Conservation (phyloP, 2,329 filamentous ascomycete species). For the Magnaporthiopsis rhizophila region DNA sequence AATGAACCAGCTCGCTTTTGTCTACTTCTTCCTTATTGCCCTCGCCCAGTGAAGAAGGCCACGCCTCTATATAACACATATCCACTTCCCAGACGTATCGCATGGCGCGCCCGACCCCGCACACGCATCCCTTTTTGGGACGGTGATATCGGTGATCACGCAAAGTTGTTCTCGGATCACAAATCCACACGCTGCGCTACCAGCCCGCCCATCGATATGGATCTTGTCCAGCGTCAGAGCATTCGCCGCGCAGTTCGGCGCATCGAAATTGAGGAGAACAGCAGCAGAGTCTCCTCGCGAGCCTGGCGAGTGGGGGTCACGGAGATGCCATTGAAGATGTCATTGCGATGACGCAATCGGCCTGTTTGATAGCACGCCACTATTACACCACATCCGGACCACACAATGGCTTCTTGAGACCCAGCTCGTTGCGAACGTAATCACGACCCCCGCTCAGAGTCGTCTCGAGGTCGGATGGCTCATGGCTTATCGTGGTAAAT, state of each 20-base stretch:
- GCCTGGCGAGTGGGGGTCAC: neutral
- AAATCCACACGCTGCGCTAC: neutral
- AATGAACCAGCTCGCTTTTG: too few species aligned
- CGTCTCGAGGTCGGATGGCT: too few species aligned
- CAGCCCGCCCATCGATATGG: neutral
- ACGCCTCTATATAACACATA: neutral
- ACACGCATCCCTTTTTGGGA: neutral
- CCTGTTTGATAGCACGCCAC: neutral
- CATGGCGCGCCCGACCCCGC: neutral
- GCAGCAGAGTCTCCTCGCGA: too few species aligned
- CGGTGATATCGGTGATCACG: neutral
- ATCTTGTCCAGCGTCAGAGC: neutral
- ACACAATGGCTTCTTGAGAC: neutral
- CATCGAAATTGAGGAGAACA: neutral
- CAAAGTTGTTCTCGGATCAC: neutral
- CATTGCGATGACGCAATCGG: slow-evolving; percentile 1
- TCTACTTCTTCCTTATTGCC: too few species aligned
- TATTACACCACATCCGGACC: neutral
- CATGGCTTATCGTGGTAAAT: too few species aligned
- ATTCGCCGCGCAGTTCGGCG: neutral
- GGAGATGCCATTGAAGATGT: neutral
- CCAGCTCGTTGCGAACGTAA: neutral
- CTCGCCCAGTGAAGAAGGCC: neutral
- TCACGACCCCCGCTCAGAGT: too few species aligned
- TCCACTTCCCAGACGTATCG: too few species aligned